Conservation (phyloP, 805 yeast genomes). For the Candida ascalaphidarum region DNA sequence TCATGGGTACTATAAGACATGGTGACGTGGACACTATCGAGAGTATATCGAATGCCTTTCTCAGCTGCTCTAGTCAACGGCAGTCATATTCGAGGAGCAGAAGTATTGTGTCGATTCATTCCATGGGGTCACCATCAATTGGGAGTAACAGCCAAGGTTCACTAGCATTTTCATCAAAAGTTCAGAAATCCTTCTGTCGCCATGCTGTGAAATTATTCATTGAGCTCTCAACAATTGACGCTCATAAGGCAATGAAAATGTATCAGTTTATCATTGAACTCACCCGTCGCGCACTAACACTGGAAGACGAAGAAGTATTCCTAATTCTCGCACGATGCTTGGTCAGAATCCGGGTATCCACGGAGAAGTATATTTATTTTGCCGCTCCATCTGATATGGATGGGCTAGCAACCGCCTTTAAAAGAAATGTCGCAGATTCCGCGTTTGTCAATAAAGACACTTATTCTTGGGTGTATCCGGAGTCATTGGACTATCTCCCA, state of each 20-base stretch:
- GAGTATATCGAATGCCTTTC: too few relatives aligned
- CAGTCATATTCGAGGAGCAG: slow-evolving; percentile 7
- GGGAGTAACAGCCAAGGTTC: too few relatives aligned
- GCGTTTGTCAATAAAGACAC: slow-evolving; percentile 10
- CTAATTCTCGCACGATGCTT: slow-evolving; percentile 45
- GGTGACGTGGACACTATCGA: too few relatives aligned
- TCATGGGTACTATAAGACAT: too few relatives aligned
- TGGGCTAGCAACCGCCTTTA: slow-evolving; percentile 54
- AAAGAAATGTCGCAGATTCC: slow-evolving; percentile 31
- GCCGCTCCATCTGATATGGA: slow-evolving; percentile 53
- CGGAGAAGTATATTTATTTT: slow-evolving; percentile 37
- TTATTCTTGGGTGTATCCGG: slow-evolving; percentile 56
- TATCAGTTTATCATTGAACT: slow-evolving; percentile 25
- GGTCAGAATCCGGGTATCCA: slow-evolving; percentile 44
- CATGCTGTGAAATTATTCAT: slow-evolving; percentile 17
- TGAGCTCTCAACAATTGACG: slow-evolving; percentile 12
- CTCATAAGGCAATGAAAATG: slow-evolving; percentile 17
- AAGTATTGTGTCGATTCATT: slow-evolving; percentile 9
- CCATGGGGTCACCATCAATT: too few relatives aligned
- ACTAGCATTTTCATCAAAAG: slow-evolving; percentile 3
- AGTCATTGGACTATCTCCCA: slow-evolving; percentile 41
- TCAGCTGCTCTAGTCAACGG: slow-evolving; percentile 14
- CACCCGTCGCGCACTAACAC: slow-evolving; percentile 25
- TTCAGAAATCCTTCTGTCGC: slow-evolving; percentile 13
- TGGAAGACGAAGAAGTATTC: slow-evolving; percentile 26